Conservation (phyloP, 208 protist species). For the Trypanosoma melophagium region DNA sequence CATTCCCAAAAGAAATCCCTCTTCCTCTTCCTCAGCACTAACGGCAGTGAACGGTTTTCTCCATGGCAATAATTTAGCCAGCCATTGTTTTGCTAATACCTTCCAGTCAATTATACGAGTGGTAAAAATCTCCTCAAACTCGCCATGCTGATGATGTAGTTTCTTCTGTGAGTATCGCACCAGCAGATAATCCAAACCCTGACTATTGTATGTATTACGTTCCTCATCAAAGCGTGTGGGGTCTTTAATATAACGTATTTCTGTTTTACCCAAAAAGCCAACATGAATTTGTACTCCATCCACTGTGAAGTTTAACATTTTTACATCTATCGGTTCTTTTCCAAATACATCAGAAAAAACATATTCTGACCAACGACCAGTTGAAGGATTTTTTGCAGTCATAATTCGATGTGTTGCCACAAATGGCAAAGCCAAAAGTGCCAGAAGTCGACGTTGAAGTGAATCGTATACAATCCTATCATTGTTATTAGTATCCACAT, state of each 20-base stretch:
- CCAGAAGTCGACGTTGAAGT: slow-evolving; percentile 10
- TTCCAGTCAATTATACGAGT: background rate
- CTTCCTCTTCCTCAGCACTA: background rate
- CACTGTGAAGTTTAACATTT: background rate
- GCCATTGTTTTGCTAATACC: background rate
- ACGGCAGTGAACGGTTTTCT: background rate
- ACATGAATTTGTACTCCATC: background rate
- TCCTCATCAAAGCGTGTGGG: slow-evolving; percentile 32
- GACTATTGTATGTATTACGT: slow-evolving; percentile 27
- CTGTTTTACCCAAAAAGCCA: background rate
- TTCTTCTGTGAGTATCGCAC: slow-evolving; percentile 41
- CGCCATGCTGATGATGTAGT: slow-evolving; percentile 29
- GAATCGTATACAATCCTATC: slow-evolving; percentile 1
- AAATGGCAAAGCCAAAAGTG: slow-evolving; percentile 21
- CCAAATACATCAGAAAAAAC: slow-evolving; percentile 1
- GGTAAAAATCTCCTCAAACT: slow-evolving; percentile 43
- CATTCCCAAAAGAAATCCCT: slow-evolving; percentile 31
- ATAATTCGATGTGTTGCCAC: background rate
- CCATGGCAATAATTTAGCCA: background rate
- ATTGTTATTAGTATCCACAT: background rate
- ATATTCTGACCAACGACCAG: slow-evolving; percentile 1
- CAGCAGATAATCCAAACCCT: slow-evolving; percentile 46
- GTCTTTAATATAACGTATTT: slow-evolving; percentile 45
- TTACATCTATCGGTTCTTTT: background rate
- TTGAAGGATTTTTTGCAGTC: background rate